Base-by-base conservation (phyloP, 306 rosid species). In the Glycine soja region DNA sequence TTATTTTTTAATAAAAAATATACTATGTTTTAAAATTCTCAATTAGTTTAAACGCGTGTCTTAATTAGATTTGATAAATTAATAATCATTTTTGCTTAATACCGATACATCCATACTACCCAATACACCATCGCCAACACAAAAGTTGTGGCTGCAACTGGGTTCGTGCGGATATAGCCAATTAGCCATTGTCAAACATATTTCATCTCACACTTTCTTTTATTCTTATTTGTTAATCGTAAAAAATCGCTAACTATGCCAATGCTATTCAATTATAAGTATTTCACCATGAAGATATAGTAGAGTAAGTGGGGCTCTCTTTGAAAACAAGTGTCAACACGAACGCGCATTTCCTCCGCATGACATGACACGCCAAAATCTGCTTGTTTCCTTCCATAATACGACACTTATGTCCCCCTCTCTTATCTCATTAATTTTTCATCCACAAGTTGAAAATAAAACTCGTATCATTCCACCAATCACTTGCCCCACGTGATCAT, bases 251-350 rank as follows among this genome's bases (percentile, higher is more conserved):
- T 4, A 38, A 38, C 1, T 38, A 38, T 38, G 38, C 4, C 38
- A 34, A 34, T 34, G 38, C 0, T 34, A 34, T 34, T 34, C 30
- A 24, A 24, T 24, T 24, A 24, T 24, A 24, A 24, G 38, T 3
- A 34, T 34, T 34, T 34, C 38, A 34, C 36, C 5, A 4, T 38
- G 42, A 38, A 38, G 42, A 38, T n/a, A n/a, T n/a, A n/a, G 40
- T 36, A 36, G 40, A 36, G 4, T 36, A 36, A 45, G 50, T 45
- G 50, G 61, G 30, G 47, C 16, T 11, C 19, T 9, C 9, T 8
- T 81, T 64, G 80, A 64, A 71, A 19, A 47, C 0, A 52, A 75
- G 67, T 47, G 88, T 85, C 72, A 72, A 85, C 10, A 15, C 3
- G 53, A 48, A 38, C 38, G 52, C 62, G 12, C 32, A 45, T 52